Evolutionary conservation across 371 early-diverging fungal genomes (phyloP).

Genomic region (Apophysomyces sp.): DNA sequence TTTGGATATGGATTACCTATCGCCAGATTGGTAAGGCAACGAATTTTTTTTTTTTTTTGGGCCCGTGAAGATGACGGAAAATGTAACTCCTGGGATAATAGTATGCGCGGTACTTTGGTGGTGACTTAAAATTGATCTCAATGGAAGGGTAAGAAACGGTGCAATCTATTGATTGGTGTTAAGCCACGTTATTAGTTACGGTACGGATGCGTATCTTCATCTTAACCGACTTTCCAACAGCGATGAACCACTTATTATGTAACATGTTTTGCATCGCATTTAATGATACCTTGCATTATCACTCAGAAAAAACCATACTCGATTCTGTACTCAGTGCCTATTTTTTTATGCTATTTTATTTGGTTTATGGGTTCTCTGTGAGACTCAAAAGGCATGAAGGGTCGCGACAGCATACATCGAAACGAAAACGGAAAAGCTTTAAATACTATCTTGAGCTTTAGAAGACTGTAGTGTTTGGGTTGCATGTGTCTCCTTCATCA

Average conservation of each 20-base stretch:
- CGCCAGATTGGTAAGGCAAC: slow-evolving; percentile 65
- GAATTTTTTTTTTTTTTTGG: no score
- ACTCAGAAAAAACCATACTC: no score
- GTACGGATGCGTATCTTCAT: slow-evolving; percentile 96
- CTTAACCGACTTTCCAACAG: slow-evolving; percentile 87
- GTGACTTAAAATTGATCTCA: slow-evolving; percentile 89
- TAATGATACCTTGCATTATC: neutral
- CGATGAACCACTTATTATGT: slow-evolving; percentile 82
- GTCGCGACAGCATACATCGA: no score
- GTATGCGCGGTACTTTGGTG: slow-evolving; percentile 95
- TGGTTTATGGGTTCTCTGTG: neutral
- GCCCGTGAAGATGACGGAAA: no score
- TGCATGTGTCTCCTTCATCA: no score
- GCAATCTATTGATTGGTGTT: neutral
- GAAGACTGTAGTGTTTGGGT: no score
- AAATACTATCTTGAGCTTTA: no score
- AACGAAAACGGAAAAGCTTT: no score
- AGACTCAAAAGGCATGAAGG: no score
- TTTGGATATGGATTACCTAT: slow-evolving; percentile 97
- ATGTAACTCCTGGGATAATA: slow-evolving; percentile 11
- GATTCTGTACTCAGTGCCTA: neutral
- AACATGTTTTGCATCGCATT: neutral
- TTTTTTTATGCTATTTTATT: neutral
- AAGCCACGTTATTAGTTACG: slow-evolving; percentile 52
- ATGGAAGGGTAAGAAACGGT: slow-evolving; percentile 86